Evolutionary conservation across 805 yeast species (phyloP), one percentile per base, ranked within the genome.

Genomic region (Cyberlindnera saturnus): DNA sequence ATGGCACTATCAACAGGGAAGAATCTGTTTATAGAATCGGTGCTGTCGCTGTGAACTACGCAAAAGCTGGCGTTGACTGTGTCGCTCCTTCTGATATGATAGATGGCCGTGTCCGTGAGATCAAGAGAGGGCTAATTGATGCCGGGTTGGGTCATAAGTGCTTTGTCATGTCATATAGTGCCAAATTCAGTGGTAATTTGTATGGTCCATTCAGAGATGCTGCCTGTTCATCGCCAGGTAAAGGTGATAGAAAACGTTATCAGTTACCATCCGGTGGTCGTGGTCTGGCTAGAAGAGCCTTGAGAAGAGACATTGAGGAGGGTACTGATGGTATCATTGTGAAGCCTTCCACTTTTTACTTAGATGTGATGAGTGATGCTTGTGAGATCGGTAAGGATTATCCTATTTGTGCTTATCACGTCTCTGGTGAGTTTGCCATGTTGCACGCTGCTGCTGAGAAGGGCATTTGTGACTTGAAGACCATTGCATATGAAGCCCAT

Each of bases 171-270:
- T 85, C 96, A 5, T 93, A 93, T 66, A 78, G 96, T 31, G 98
- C 98, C 45, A 93, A 93, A 62, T 93, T 93, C 61, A 73, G 86
- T 46, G 97, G 98, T 31, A 78, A 80, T 49, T 70, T 93, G 39
- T 93, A 93, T 62, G 99, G 99, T 1, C 99, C 99, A 5, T 93
- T 93, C 73, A 76, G 99, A 63, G 99, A 93, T 56, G 97, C 97
- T 36, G 99, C 98, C 3, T 93, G 95, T 32, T 84, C 95, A 41
- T 73, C 82, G 4, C 98, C 99, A 9, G 75, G 86, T 17, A 73
- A 77, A 46, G 99, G 99, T 42, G 97, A 93, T 64, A 79, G 99
- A 62, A 86, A 82, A 62, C 78, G 87, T 50, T 93, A 93, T 65
- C 99, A 93, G 68, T 73, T 93, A 46, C 99, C 99, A 9, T 75